Evolutionary conservation across 1,284 basidiomycete species (phyloP), one percentile per base, ranked within the genome.

Genomic region (Tetrapyrgos nigripes): DNA sequence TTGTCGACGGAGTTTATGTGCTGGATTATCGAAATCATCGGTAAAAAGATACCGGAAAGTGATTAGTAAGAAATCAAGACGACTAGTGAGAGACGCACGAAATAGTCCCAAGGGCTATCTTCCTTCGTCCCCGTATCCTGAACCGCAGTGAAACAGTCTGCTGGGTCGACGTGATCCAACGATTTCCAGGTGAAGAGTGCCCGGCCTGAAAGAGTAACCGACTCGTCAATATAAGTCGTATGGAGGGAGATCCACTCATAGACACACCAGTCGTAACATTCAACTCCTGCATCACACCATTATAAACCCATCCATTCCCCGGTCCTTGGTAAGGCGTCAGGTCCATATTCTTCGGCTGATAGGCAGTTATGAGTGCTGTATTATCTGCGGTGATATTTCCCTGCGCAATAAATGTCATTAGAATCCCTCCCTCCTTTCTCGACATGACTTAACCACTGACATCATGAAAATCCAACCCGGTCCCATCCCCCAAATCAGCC

Each of bases 1-100:
- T 59, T 59, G 17, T 59, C 58, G 10, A 55, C 50, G 17, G 58
- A 59, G 37, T 59, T 59, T 24, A 59, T 54, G 27, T 59, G 58
- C 58, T 59, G 47, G n/a, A n/a, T n/a, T n/a, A n/a, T n/a, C n/a
- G 19, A 2, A 24, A 11, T 17, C 45, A 24, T 47, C 45, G 23
- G 19, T 26, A 13, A 2, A 27, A 5, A n/a, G 37, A 52, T 43
- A 14, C 17, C 6, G 11, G 9, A 10, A 21, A 28, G 28, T 28
- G 24, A 21, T 24, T 19, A 23, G 35, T 27, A n/a, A 37, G 11
- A 29, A 27, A n/a, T 17, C 28, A 43, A n/a, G n/a, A 53, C 33
- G 31, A 40, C 10, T 26, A 47, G 17, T n/a, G 1, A 23, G 23
- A 24, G 21, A 55, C 58, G 8, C 28, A 59, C 58, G 24, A 59